Evolutionary conservation across 768 basidiomycete species (phyloP).

Genomic region (Suillus occidentalis): DNA sequence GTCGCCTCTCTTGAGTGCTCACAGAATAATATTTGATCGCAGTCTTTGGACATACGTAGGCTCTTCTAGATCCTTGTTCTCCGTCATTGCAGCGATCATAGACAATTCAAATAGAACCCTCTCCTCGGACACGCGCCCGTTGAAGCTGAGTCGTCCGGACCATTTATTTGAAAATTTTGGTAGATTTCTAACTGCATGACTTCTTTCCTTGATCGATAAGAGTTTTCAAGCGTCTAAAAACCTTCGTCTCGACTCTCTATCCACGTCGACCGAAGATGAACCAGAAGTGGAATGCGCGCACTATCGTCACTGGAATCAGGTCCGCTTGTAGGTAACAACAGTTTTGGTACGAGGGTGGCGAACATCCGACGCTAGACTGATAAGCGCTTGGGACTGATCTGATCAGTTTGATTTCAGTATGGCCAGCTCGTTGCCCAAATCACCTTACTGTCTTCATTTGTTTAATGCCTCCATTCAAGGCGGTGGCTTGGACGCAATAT

Average conservation of each 20-base stretch:
- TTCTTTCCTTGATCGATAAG: neutral
- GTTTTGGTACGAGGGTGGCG: neutral
- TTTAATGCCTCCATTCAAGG: neutral
- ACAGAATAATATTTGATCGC: conserved; percentile 62
- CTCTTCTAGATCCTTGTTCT: conserved; percentile 37
- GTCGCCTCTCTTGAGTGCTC: conserved; percentile 48
- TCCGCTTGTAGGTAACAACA: conserved; percentile 35
- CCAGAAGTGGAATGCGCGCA: conserved; percentile 54
- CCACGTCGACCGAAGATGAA: conserved; percentile 42
- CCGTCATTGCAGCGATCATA: conserved; percentile 42
- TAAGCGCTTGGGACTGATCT: conserved; percentile 42
- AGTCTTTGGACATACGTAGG: conserved; percentile 29
- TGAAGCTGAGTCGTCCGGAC: conserved; percentile 32
- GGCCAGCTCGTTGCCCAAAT: neutral
- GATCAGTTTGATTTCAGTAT: neutral
- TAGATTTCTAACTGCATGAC: conserved; percentile 17
- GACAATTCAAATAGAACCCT: neutral
- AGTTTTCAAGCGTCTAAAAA: conserved; percentile 33
- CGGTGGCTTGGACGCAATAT: too few relatives aligned
- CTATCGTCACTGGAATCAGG: conserved; percentile 37
- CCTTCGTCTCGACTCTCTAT: conserved; percentile 34
- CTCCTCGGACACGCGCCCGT: conserved; percentile 23
- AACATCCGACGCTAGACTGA: conserved; percentile 61
- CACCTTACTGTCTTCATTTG: neutral
- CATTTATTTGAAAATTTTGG: conserved; percentile 28